These are phyloP conservation scores for Synchytrium microbalum DNA, from an alignment of 371 early-diverging fungal genomes.

Conservation along the genomic window DNA sequence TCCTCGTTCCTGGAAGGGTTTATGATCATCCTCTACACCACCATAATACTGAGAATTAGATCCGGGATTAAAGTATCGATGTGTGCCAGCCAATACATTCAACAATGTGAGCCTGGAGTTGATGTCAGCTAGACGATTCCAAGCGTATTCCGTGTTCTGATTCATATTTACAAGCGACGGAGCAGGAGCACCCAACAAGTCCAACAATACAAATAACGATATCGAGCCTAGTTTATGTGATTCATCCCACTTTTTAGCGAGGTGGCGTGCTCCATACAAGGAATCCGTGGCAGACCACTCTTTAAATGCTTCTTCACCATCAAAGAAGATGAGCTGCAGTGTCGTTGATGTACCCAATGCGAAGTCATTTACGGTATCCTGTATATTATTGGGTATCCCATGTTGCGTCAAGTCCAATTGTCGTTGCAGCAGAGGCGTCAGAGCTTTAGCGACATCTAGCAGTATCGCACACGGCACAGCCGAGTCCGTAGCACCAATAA, in stretches of 20 bases:
- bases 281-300: constrained; percentile 76
- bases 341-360: constrained; percentile 35
- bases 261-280: constrained; percentile 82
- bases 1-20: constrained; percentile 72
- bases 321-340: constrained; percentile 88
- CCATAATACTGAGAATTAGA: constrained; percentile 26
- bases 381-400: constrained; percentile 5
- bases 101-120: constrained; percentile 17
- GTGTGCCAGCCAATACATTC: constrained; percentile 12
- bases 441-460: constrained; percentile 61
- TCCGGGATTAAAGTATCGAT: constrained; percentile 46
- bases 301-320: constrained; percentile 91
- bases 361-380: not conserved
- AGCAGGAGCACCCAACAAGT: constrained; percentile 61
- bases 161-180: constrained; percentile 25
- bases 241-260: constrained; percentile 42
- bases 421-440: constrained; percentile 33
- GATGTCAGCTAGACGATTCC: constrained; percentile 27
- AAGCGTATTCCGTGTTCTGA: constrained; percentile 23
- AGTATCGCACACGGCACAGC: constrained; percentile 69
- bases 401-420: constrained; percentile 19
- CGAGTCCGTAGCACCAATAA: constrained; percentile 45
- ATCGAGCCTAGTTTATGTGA: constrained; percentile 35
- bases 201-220: constrained; percentile 80
- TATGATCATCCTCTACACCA: constrained; percentile 82